Percentiles rank a stretch among this genome's conserved stretches.
Conservation (phyloP, 345 rosid genomes). For the Arabis hirsuta region DNA sequence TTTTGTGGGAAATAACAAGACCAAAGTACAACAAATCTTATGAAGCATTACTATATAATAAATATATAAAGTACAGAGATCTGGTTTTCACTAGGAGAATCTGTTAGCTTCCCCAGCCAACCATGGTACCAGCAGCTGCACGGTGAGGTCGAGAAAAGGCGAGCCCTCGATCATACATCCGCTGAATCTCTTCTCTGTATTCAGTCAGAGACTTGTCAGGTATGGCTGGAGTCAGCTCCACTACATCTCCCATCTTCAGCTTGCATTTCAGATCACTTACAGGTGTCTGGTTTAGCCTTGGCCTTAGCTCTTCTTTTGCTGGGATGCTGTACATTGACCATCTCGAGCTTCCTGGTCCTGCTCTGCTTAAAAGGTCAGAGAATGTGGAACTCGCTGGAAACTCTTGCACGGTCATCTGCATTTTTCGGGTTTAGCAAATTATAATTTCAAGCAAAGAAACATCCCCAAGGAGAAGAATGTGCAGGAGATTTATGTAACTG, state of each 20-base stretch:
- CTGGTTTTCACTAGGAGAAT: neutral
- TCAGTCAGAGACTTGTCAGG: conserved; percentile 80
- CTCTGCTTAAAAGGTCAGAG: conserved; percentile 72
- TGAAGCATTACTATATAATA: conserved; percentile 26
- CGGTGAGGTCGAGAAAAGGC: conserved; percentile 43
- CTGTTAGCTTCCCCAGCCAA: conserved; percentile 46
- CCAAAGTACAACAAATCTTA: conserved; percentile 30
- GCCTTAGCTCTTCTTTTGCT: conserved; percentile 84
- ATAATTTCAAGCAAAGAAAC: neutral
- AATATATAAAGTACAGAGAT: conserved; percentile 21
- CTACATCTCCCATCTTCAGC: conserved; percentile 95
- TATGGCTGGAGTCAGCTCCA: conserved; percentile 86
- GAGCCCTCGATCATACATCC: conserved; percentile 78
- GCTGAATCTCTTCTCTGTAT: conserved; percentile 89
- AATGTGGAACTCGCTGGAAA: conserved; percentile 70
- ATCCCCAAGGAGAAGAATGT: neutral
- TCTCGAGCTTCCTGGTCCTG: conserved; percentile 68
- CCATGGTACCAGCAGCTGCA: conserved; percentile 38
- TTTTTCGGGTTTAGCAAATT: conserved; percentile 8
- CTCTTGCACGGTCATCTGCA: conserved; percentile 97
- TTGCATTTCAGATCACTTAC: conserved; percentile 67
- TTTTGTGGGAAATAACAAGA: conserved; percentile 23
- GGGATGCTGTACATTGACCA: conserved; percentile 74
- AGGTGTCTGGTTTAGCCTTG: conserved; percentile 75
- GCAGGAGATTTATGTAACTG: conserved; percentile 14